Base-by-base conservation (phyloP, 352 stramenopile genomes). In the Pythium dissotocum region DNA sequence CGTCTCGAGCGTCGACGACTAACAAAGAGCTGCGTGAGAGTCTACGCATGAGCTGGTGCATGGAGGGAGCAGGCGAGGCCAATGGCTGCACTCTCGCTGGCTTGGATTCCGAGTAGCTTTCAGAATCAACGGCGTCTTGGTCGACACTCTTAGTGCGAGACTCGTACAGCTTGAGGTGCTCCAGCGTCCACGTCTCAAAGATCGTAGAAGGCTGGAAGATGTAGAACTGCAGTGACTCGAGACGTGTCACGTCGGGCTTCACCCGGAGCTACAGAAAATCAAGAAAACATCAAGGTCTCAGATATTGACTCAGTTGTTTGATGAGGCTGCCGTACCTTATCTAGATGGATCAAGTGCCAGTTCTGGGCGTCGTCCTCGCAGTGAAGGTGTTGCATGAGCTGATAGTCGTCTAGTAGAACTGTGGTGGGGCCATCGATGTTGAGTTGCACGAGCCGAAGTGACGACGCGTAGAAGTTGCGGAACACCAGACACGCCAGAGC, bases 321-420 rank as follows among this genome's bases (percentile, higher is more conserved):
- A 24, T 24, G 21, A 24, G 21, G 21, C 21, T 24, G 21, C 21
- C 21, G 54, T 60, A 90, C 77, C 58, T 89, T 73, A 36, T 88
- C 75, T 32, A 89, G 67, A 33, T 79, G 73, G 33, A 93, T 36
- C 21, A 86, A 21, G 49, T 93, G 79, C 85, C 82, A 91, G 48
- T 85, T 78, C 69, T 93, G 82, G 13, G 82, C 81, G 46, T 93
- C 85, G 35, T 90, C 79, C 44, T 93, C 85, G 36, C 69, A 85
- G 67, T 91, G 75, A 24, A 75, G 56, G 48, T 88, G 72, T 21
- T 78, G 61, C 85, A 91, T 91, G 28, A 93, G 75, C 28, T 62
- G n/a, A 12, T 80, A 75, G 2, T 73, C 49, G 14, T 72, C 66
- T n/a, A 79, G 63, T 26, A 91, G 63, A 48, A 86, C 77, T 1